These are phyloP conservation scores for Xylariaceae sp. DNA, from an alignment of 2,329 filamentous ascomycete species.

Conservation along the genomic window DNA sequence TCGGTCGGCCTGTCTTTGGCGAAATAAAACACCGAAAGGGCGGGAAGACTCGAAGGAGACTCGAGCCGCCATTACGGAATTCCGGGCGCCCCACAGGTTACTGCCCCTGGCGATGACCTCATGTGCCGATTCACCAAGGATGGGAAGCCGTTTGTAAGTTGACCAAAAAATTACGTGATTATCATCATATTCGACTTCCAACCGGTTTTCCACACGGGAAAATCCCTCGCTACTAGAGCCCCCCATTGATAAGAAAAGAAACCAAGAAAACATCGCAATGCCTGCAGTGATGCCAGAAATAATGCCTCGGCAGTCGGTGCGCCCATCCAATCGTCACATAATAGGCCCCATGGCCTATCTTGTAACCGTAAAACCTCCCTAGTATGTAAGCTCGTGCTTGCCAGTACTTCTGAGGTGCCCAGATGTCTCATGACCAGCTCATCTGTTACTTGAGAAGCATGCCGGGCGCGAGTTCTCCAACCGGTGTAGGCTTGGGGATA, in stretches of 20 bases:
- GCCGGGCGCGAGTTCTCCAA: constrained; percentile 12
- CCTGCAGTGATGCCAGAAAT: background rate
- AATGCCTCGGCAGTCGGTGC: background rate
- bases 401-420: no score
- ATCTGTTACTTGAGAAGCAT: background rate
- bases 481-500: constrained; percentile 8
- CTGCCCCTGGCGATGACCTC: background rate
- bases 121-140: background rate
- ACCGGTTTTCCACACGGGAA: background rate
- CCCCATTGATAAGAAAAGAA: background rate
- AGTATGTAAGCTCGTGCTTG: no score
- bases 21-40: background rate
- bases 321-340: background rate
- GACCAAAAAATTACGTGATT: background rate
- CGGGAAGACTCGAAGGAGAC: background rate
- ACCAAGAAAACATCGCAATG: background rate
- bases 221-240: background rate
- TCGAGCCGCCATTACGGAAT: background rate
- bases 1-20: background rate
- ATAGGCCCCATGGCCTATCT: background rate
- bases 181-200: background rate
- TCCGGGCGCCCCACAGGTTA: background rate
- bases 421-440: background rate
- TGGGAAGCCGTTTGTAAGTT: background rate
- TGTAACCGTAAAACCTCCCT: background rate